A percentile compares a stretch with the other conserved stretches of the same genome.
Conservation (phyloP, 257 asterid genomes). For the Mitragyna speciosa region DNA sequence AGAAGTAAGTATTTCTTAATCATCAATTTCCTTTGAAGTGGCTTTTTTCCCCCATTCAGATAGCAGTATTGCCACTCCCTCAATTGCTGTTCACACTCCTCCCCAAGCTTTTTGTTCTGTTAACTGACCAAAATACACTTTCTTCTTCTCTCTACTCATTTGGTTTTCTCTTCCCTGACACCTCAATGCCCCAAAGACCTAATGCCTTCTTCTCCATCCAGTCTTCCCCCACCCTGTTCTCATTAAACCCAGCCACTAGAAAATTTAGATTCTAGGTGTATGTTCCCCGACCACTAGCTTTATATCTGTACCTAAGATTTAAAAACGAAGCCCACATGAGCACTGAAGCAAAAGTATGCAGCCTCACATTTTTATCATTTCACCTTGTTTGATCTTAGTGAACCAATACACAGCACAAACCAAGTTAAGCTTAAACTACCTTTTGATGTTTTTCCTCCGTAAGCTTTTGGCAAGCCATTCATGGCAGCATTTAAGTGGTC, state of each 20-base stretch:
- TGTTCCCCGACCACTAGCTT: no score
- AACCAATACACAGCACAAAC: not conserved
- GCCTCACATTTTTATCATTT: not conserved
- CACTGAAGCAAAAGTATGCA: not conserved
- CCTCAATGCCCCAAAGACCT: not conserved
- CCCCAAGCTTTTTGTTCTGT: not conserved
- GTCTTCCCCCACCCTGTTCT: not conserved
- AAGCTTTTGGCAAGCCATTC: not conserved
- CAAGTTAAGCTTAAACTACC: not conserved
- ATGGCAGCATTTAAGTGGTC: not conserved
- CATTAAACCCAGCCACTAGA: not conserved
- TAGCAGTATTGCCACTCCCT: not conserved
- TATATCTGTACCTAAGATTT: no score
- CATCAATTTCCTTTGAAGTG: not conserved
- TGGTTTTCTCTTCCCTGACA: not conserved
- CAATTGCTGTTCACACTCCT: not conserved
- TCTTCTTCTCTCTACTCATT: no score
- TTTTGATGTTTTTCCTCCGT: not conserved
- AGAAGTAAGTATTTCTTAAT: constrained; percentile 49
- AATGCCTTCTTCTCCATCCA: no score
- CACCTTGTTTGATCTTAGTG: not conserved
- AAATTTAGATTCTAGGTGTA: not conserved
- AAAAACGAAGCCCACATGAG: not conserved
- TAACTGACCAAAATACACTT: not conserved
- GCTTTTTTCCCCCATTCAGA: not conserved